phyloP scores from a whole-genome alignment of 192 early-diverging fungal species.

The Phycomyces nitens region DNA sequence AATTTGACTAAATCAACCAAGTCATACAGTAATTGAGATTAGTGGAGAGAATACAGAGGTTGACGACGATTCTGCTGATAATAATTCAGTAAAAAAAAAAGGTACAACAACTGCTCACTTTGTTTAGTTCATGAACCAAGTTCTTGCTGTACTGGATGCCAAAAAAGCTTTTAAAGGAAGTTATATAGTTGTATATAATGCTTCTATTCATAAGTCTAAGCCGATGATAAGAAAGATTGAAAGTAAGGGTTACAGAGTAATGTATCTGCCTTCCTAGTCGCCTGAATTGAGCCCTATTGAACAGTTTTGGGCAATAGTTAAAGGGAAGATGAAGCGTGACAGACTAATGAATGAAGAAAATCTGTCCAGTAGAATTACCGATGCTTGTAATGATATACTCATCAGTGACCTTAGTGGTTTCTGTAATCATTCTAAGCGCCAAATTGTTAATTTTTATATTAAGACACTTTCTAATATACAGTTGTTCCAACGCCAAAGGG shows the following conservation, averaged over 20 bases:
- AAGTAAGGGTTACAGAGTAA: constrained; percentile 9
- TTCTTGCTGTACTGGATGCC: not conserved
- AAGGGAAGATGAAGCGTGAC: constrained; percentile 10
- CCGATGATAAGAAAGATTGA: constrained; percentile 11
- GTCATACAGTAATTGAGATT: not conserved
- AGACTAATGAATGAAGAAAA: constrained; percentile 4
- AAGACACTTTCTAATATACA: too few species aligned
- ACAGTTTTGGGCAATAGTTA: constrained; percentile 23
- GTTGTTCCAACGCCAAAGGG: too few species aligned
- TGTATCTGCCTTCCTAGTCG: constrained; percentile 19
- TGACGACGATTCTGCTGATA: not conserved
- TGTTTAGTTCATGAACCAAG: not conserved
- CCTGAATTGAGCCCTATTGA: constrained; percentile 25
- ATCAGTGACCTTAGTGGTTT: constrained; percentile 10
- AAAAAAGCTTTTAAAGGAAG: not conserved
- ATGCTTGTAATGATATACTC: constrained; percentile 8
- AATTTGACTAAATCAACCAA: not conserved
- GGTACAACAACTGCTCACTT: constrained; percentile 17
- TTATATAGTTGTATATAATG: constrained; percentile 27
- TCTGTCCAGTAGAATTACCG: constrained; percentile 5
- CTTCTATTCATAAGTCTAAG: constrained; percentile 15
- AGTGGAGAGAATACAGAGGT: constrained; percentile 6
- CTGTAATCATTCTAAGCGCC: constrained; percentile 13
- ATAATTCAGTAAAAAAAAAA: constrained; percentile 3
- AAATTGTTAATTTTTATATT: constrained; percentile 6